These are phyloP conservation scores for Malassezia obtusa DNA, from an alignment of 1,284 basidiomycete genomes.

Conservation along the genomic window DNA sequence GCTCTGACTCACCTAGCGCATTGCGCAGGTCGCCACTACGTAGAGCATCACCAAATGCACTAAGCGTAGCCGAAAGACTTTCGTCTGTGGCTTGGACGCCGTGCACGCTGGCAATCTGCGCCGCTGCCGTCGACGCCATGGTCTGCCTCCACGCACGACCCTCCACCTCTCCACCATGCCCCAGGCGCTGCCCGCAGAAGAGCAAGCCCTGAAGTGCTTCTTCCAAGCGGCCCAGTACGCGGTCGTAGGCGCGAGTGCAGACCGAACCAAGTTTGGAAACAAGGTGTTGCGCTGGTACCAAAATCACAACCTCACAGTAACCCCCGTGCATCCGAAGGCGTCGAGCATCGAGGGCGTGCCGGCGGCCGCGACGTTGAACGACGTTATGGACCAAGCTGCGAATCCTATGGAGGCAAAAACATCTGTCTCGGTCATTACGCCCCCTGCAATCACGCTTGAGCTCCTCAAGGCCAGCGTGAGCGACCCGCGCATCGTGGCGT, in stretches of 20 bases:
- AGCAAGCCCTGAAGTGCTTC: constrained; percentile 17
- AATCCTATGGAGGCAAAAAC: constrained; percentile 15
- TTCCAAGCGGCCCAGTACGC: constrained; percentile 31
- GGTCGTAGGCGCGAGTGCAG: constrained; percentile 38
- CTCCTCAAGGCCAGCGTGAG: constrained; percentile 28
- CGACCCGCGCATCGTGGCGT: constrained; percentile 23
- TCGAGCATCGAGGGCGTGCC: constrained; percentile 25
- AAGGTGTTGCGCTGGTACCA: constrained; percentile 44
- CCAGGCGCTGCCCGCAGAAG: not conserved
- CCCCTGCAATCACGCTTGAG: constrained; percentile 31
- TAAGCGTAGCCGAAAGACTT: not conserved
- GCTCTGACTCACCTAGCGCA: constrained; percentile 5
- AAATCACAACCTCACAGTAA: constrained; percentile 23
- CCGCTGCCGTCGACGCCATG: not conserved
- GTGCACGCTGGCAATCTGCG: not conserved
- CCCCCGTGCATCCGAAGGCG: constrained; percentile 39
- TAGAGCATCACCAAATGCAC: constrained; percentile 2
- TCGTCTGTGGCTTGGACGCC: not conserved
- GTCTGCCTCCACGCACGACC: not conserved
- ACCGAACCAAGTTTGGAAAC: constrained; percentile 39
- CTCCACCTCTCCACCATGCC: not conserved
- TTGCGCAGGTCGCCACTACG: constrained; percentile 6
- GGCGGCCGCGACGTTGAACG: constrained; percentile 11
- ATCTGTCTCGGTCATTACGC: constrained; percentile 41
- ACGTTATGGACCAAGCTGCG: constrained; percentile 12